A percentile compares a stretch with the other conserved stretches of the same genome.
These are phyloP conservation scores for Alectoria sarmentosa DNA, from an alignment of 495 filamentous ascomycete genomes.

Conservation along the genomic window DNA sequence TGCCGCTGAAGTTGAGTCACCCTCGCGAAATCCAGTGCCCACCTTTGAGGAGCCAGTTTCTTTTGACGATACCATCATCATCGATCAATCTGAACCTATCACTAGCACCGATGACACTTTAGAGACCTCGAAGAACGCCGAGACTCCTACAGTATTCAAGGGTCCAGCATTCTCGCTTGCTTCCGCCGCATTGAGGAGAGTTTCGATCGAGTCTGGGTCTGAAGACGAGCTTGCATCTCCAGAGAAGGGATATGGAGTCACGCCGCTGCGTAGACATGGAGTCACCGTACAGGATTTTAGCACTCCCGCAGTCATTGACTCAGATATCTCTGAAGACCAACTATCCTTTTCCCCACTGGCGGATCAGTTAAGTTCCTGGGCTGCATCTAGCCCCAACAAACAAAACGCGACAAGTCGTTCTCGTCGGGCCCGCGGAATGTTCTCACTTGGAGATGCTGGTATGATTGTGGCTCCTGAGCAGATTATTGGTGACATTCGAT, in stretches of 20 bases:
- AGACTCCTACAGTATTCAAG: not conserved
- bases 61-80: slow-evolving; percentile 20
- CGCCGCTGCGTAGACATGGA: slow-evolving; percentile 25
- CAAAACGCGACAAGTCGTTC: slow-evolving; percentile 30
- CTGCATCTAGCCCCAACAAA: slow-evolving; percentile 45
- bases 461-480: slow-evolving; percentile 1
- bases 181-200: slow-evolving; percentile 19
- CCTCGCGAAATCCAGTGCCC: not conserved
- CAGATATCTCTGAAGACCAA: slow-evolving; percentile 25
- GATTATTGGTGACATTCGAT: slow-evolving; percentile 15
- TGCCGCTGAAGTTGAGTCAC: not conserved
- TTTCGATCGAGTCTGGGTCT: slow-evolving; percentile 39
- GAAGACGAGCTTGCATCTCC: slow-evolving; percentile 47
- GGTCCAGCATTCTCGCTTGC: slow-evolving; percentile 14
- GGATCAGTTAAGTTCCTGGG: slow-evolving; percentile 53
- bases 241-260: slow-evolving; percentile 28
- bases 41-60: not conserved
- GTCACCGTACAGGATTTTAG: slow-evolving; percentile 32
- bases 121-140: slow-evolving; percentile 4
- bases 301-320: slow-evolving; percentile 19
- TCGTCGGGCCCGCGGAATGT: slow-evolving; percentile 35
- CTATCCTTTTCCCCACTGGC: slow-evolving; percentile 50
- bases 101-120: not conserved
- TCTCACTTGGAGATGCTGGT: slow-evolving; percentile 31
- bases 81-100: slow-evolving; percentile 22